These are phyloP conservation scores for Hypoxylon fuscum DNA, from an alignment of 495 filamentous ascomycete species.

Conservation along the genomic window DNA sequence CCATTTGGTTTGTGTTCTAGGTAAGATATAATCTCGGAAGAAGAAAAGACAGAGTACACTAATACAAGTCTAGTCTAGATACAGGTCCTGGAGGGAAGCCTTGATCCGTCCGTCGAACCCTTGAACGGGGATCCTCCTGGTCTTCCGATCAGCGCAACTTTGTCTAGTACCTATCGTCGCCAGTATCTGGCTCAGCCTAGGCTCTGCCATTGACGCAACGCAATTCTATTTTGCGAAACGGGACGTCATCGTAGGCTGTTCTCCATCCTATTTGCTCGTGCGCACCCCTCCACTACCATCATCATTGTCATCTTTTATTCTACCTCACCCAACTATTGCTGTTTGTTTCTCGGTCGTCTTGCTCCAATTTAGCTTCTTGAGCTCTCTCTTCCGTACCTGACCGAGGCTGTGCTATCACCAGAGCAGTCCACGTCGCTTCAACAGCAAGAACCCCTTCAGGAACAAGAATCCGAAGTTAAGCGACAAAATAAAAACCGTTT, in stretches of 20 bases:
- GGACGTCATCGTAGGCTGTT: constrained; percentile 35
- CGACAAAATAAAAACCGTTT: constrained; percentile 8
- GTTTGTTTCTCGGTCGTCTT: not conserved
- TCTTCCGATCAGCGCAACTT: constrained; percentile 35
- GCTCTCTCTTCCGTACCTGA: not conserved
- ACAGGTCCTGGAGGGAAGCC: not conserved
- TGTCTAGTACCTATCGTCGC: constrained; percentile 21
- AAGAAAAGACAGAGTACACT: not conserved
- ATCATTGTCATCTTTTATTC: constrained; percentile 35
- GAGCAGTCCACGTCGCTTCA: constrained; percentile 22
- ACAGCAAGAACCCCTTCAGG: not conserved
- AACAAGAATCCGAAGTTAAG: constrained; percentile 7
- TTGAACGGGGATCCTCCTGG: constrained; percentile 23
- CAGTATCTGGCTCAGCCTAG: constrained; percentile 1
- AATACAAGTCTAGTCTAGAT: not conserved
- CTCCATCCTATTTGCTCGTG: constrained; percentile 27
- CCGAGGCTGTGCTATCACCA: constrained; percentile 17
- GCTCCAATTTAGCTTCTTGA: not conserved
- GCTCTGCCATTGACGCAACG: constrained; percentile 38
- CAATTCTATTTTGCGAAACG: constrained; percentile 32
- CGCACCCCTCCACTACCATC: constrained; percentile 30
- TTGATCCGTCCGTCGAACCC: not conserved
- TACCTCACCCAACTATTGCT: constrained; percentile 9
- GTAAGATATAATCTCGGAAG: constrained; percentile 26
- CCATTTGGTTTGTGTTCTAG: constrained; percentile 30